Evolutionary conservation across 73 alveolate species (phyloP).

Genomic region (Blepharisma stoltei): DNA sequence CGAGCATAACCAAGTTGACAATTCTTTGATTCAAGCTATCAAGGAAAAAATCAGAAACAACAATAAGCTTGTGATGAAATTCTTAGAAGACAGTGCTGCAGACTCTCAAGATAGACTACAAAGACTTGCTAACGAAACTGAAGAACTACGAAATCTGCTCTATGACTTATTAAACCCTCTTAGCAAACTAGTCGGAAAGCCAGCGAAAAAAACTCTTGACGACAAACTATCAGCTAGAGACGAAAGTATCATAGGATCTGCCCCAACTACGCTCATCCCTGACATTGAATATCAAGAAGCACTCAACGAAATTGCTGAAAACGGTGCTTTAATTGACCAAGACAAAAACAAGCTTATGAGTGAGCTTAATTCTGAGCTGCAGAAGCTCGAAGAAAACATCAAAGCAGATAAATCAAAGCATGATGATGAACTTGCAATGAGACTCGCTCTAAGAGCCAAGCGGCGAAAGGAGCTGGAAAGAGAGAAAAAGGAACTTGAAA

Average conservation of each 20-base stretch:
- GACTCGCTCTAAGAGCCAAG: neutral
- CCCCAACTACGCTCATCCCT: neutral
- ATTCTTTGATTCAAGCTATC: conserved; percentile 8
- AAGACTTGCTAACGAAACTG: neutral
- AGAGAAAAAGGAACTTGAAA: neutral
- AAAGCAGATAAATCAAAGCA: conserved; percentile 22
- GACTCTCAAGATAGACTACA: neutral
- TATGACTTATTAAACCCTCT: neutral
- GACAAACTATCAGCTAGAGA: neutral
- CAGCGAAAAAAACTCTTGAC: neutral
- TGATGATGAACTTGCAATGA: neutral
- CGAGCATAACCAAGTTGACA: neutral
- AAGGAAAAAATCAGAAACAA: conserved; percentile 24
- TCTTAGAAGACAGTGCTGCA: neutral
- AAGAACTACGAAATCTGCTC: neutral
- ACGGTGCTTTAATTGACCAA: neutral
- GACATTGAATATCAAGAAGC: conserved; percentile 25
- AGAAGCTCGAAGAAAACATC: neutral
- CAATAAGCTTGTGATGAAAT: neutral
- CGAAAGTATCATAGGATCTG: neutral
- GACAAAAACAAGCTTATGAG: conserved; percentile 19
- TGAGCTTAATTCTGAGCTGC: conserved; percentile 10
- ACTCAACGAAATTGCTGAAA: conserved; percentile 15
- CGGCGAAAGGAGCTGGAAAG: neutral
- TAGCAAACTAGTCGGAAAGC: neutral